These are phyloP conservation scores for Diplodia corticola DNA, from an alignment of 2,329 filamentous ascomycete species.

Conservation along the genomic window DNA sequence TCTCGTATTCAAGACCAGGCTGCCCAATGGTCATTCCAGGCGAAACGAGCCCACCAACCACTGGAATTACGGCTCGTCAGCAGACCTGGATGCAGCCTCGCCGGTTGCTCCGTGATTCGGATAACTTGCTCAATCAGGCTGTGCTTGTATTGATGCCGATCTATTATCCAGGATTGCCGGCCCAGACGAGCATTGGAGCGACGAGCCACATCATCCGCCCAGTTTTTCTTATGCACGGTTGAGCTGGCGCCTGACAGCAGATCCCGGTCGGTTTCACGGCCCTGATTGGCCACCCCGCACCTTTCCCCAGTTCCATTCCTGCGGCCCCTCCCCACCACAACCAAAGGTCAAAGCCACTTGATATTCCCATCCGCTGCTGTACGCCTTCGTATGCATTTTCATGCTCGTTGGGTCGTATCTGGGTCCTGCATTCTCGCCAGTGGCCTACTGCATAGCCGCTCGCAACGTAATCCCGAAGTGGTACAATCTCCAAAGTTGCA, in stretches of 20 bases:
- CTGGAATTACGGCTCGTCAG: not conserved
- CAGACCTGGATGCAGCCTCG: not conserved
- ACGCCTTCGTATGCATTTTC: not conserved
- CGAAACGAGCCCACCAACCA: not conserved
- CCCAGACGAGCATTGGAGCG: not conserved
- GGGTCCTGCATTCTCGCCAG: not conserved
- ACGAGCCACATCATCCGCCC: conserved; percentile 9
- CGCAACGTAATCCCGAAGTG: not conserved
- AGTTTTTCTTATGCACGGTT: conserved; percentile 3
- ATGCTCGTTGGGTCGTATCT: not conserved
- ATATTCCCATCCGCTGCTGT: not conserved
- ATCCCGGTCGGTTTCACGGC: not conserved
- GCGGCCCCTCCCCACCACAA: not conserved
- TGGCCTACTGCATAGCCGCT: not conserved
- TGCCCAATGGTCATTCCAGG: not conserved
- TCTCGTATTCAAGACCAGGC: not conserved
- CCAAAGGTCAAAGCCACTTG: not conserved
- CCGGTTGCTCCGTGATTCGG: not conserved
- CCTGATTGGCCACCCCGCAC: conserved; percentile 14
- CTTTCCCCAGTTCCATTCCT: not conserved
- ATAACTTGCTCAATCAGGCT: not conserved
- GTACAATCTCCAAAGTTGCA: not conserved
- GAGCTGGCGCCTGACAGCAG: not conserved
- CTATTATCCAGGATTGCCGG: not conserved
- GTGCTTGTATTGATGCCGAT: not conserved